Conservation (phyloP, 2,329 filamentous ascomycete species). For the Diaporthe citri region DNA sequence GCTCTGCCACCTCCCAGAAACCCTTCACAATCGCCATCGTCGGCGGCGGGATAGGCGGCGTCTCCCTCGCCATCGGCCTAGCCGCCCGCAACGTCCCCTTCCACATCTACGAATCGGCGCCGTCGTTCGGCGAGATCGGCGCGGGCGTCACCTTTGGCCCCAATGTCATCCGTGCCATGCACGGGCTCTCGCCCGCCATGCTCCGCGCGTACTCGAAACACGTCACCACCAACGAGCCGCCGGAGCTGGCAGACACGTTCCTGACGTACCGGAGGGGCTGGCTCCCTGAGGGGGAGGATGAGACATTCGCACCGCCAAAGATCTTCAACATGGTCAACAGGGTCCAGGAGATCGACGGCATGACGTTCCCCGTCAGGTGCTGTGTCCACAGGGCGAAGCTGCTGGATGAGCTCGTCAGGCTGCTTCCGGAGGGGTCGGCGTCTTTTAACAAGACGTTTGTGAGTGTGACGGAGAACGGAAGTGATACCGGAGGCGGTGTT, state of each 20-base stretch:
- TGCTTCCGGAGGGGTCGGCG: conserved; percentile 31
- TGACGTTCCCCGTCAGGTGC: conserved; percentile 35
- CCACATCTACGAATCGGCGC: conserved; percentile 68
- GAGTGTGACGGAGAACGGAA: conserved; percentile 3
- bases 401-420: conserved; percentile 39
- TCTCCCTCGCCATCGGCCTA: conserved; percentile 66
- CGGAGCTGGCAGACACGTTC: conserved; percentile 28
- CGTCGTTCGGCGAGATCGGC: conserved; percentile 68
- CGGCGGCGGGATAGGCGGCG: conserved; percentile 70
- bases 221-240: conserved; percentile 42
- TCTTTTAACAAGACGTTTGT: conserved; percentile 39
- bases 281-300: not conserved
- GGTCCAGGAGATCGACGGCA: conserved; percentile 35
- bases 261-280: conserved; percentile 22
- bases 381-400: conserved; percentile 39
- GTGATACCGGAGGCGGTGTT: not conserved
- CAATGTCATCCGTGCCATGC: conserved; percentile 67
- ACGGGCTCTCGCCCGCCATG: conserved; percentile 61
- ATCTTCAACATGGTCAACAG: conserved; percentile 37
- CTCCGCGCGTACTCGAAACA: conserved; percentile 56
- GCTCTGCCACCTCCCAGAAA: not conserved
- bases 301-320: not conserved
- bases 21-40: conserved; percentile 61
- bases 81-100: conserved; percentile 49
- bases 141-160: conserved; percentile 68